These are phyloP conservation scores for Cladophialophora exuberans DNA, from an alignment of 2,329 filamentous ascomycete genomes.

Conservation along the genomic window DNA sequence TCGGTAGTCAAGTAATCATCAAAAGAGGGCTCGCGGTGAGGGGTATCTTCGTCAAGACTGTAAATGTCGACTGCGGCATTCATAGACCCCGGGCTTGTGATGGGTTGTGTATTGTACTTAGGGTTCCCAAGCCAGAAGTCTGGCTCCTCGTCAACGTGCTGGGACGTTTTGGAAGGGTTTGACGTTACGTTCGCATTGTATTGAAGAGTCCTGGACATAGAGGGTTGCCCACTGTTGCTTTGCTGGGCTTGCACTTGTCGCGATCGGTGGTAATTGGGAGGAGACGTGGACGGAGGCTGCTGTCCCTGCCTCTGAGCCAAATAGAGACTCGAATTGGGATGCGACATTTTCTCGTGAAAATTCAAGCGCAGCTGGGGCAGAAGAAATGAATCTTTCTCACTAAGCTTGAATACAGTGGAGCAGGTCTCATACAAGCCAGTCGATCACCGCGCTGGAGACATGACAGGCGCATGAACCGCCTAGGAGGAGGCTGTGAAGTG, in stretches of 20 bases:
- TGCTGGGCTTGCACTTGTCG: conserved; percentile 6
- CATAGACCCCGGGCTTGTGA: conserved; percentile 14
- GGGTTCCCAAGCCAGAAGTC: conserved; percentile 5
- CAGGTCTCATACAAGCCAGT: conserved; percentile 14
- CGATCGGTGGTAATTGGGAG: conserved; percentile 7
- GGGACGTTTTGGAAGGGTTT: conserved; percentile 17
- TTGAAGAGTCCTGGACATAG: conserved; percentile 14
- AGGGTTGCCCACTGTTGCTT: background rate
- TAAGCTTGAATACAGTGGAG: conserved; percentile 14
- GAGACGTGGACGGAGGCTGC: conserved; percentile 11
- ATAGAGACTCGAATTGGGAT: conserved; percentile 8
- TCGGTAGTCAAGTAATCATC: conserved; percentile 30
- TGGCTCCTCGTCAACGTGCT: conserved; percentile 3
- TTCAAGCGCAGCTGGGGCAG: background rate
- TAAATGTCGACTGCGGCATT: conserved; percentile 7
- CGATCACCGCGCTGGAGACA: conserved; percentile 18
- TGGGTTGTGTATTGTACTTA: background rate
- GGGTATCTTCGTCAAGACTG: conserved; percentile 23
- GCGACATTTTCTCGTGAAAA: conserved; percentile 18
- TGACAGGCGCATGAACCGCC: conserved; percentile 15
- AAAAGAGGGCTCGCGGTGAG: conserved; percentile 27
- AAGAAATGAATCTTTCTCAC: conserved; percentile 9
- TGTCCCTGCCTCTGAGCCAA: conserved; percentile 10
- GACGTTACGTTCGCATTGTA: conserved; percentile 26
- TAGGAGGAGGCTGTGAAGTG: conserved; percentile 14